phyloP scores from a whole-genome alignment of 1,139 yeast species.

The Suzukiozyma palmioleophila region DNA sequence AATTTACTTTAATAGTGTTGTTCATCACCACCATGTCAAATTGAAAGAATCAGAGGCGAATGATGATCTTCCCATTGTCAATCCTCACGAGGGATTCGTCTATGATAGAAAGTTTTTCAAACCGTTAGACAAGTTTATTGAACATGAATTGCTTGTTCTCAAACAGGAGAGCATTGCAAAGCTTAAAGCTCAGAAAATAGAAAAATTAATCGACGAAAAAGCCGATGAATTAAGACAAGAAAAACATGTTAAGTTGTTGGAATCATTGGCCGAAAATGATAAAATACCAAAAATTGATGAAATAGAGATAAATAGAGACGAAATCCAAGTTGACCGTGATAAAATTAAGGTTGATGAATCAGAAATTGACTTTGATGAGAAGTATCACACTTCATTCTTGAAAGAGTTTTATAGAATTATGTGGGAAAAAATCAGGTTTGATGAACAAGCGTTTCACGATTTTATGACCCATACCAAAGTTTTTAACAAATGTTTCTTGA shows the following conservation, averaged over 20 bases:
- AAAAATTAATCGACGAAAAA: constrained; percentile 3
- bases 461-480: constrained; percentile 38
- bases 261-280: not conserved
- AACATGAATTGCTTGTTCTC: constrained; percentile 6
- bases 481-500: constrained; percentile 39
- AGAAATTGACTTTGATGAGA: constrained; percentile 5
- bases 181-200: constrained; percentile 5
- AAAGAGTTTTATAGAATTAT: constrained; percentile 1
- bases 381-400: constrained; percentile 4
- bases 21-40: not conserved
- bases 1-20: constrained; percentile 8
- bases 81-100: constrained; percentile 13
- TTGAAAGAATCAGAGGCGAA: not conserved
- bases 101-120: constrained; percentile 12
- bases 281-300: constrained; percentile 5
- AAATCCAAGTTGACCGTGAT: constrained; percentile 5
- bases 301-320: constrained; percentile 6
- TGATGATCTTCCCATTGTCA: constrained; percentile 5
- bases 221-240: constrained; percentile 6
- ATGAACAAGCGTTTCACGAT: constrained; percentile 34
- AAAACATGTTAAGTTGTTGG: not conserved
- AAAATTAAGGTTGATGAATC: constrained; percentile 4
- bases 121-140: constrained; percentile 12
- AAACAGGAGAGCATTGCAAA: constrained; percentile 3
- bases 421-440: constrained; percentile 12